phyloP scores from a whole-genome alignment of 2,329 filamentous ascomycete species.

The Emmonsiellopsis sp. region DNA sequence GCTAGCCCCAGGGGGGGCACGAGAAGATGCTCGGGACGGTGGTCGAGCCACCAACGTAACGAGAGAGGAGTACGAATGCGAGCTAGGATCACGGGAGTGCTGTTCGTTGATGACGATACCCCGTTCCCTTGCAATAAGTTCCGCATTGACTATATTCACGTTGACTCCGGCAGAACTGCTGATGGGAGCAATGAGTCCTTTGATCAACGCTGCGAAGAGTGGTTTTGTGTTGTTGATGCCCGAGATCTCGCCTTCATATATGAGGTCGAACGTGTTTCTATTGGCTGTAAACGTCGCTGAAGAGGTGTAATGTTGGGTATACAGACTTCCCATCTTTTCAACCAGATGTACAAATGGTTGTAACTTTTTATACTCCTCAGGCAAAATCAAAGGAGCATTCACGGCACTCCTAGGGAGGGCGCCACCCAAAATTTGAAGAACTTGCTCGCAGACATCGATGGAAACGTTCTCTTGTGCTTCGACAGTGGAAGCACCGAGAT shows the following conservation, averaged over 20 bases:
- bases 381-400: conserved; percentile 72
- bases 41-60: conserved; percentile 57
- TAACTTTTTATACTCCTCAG: conserved; percentile 68
- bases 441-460: conserved; percentile 73
- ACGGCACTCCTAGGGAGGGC: conserved; percentile 68
- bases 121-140: conserved; percentile 64
- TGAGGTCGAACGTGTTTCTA: conserved; percentile 63
- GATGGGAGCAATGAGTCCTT: conserved; percentile 63
- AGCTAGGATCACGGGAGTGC: conserved; percentile 51
- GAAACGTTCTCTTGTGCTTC: conserved; percentile 81
- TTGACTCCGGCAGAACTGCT: conserved; percentile 57
- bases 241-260: conserved; percentile 68
- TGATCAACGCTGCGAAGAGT: conserved; percentile 68
- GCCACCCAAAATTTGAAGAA: conserved; percentile 62
- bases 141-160: conserved; percentile 77
- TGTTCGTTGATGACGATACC: conserved; percentile 71
- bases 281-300: conserved; percentile 36
- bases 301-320: conserved; percentile 63
- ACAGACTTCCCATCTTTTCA: conserved; percentile 70
- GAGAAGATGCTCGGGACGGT: conserved; percentile 24
- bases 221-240: conserved; percentile 66
- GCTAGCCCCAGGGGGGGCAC: conserved; percentile 13
- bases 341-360: conserved; percentile 68
- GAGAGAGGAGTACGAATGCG: conserved; percentile 59
- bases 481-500: conserved; percentile 68